Evolutionary conservation across 352 stramenopile species (phyloP).

Genomic region (Phytophthora uliginosa): DNA sequence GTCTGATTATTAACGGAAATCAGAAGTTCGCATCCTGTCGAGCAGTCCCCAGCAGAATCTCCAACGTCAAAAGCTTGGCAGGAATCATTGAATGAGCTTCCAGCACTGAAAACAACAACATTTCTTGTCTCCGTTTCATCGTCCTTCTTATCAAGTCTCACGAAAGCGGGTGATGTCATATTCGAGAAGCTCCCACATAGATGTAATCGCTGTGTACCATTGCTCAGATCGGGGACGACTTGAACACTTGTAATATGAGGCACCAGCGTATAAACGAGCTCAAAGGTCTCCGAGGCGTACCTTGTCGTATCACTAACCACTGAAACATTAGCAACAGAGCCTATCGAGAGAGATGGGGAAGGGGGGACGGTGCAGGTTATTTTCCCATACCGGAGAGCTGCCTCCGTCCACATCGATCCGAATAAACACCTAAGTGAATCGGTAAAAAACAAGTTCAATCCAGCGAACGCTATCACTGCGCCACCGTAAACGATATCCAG

Average conservation of each 20-base stretch:
- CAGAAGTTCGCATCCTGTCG: constrained; percentile 32
- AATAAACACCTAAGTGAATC: constrained; percentile 49
- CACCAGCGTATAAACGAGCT: constrained; percentile 38
- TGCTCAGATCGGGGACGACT: constrained; percentile 9
- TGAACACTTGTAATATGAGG: constrained; percentile 39
- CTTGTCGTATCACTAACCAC: constrained; percentile 15
- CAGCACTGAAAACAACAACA: not conserved
- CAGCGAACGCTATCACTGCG: constrained; percentile 42
- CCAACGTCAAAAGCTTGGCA: constrained; percentile 31
- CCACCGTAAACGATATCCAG: constrained; percentile 44
- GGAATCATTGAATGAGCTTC: constrained; percentile 21
- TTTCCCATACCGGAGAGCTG: constrained; percentile 29
- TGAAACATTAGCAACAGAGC: constrained; percentile 40
- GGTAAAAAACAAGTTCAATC: constrained; percentile 41
- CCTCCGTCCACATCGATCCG: constrained; percentile 25
- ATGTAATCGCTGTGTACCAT: constrained; percentile 20
- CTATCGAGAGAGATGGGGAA: constrained; percentile 4
- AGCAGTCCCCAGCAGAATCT: constrained; percentile 11
- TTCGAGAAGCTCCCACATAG: constrained; percentile 27
- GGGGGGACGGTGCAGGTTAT: constrained; percentile 39
- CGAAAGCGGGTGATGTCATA: constrained; percentile 12
- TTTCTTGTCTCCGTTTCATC: not conserved
- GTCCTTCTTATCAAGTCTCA: constrained; percentile 26
- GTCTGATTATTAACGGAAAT: constrained; percentile 62
- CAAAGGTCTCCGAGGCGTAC: constrained; percentile 43